A percentile compares a stretch with the other conserved stretches of the same genome.
These are phyloP conservation scores for Urtica urens DNA, from an alignment of 306 rosid species.

Conservation along the genomic window DNA sequence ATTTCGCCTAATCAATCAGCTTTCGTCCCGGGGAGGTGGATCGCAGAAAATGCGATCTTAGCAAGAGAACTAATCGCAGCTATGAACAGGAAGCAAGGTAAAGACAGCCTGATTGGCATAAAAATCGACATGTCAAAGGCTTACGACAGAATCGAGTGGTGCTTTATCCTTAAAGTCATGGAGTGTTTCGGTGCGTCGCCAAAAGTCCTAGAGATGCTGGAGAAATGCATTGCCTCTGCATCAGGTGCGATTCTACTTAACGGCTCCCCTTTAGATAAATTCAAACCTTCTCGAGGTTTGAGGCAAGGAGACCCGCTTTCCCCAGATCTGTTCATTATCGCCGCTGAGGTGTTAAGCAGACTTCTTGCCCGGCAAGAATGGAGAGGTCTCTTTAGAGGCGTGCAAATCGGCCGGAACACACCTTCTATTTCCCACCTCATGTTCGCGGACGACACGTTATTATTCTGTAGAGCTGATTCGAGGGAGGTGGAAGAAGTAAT, in stretches of 20 bases:
- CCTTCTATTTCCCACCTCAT: too few species aligned
- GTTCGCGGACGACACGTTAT: too few species aligned
- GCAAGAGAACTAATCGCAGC: background rate
- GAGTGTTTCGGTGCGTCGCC: background rate
- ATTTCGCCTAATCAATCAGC: background rate
- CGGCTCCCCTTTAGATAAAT: background rate
- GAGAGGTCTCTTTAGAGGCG: too few species aligned
- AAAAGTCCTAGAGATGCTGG: too few species aligned
- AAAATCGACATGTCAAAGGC: background rate
- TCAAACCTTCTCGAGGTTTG: background rate
- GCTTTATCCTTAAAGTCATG: background rate
- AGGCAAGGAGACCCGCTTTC: background rate
- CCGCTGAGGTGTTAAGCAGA: background rate
- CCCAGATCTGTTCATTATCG: background rate
- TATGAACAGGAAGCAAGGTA: background rate
- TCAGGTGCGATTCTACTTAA: background rate
- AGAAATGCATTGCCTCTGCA: background rate
- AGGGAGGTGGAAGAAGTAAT: too few species aligned
- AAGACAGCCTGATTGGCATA: background rate
- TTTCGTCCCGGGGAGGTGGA: background rate
- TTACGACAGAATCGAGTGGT: background rate
- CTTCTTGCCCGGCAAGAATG: background rate
- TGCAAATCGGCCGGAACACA: too few species aligned
- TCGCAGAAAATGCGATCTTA: background rate
- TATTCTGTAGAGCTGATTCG: too few species aligned